phyloP scores from a whole-genome alignment of 345 rosid species.

The Euphorbia tirucalli region DNA sequence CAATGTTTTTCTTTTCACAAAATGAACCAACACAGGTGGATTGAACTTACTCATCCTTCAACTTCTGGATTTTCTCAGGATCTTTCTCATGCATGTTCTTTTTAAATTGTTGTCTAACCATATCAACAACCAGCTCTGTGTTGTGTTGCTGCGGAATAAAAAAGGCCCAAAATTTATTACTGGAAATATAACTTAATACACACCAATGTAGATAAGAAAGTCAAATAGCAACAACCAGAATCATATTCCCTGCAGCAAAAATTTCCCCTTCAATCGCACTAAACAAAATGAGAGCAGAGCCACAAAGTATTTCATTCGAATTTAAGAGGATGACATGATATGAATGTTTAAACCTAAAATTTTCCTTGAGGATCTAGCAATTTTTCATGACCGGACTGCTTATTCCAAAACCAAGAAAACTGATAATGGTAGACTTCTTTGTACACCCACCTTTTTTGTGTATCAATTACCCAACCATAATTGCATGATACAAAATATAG shows the following conservation, averaged over 20 bases:
- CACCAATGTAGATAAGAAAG: not conserved
- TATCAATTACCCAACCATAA: too few relatives aligned
- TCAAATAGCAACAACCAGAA: not conserved
- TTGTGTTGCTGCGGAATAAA: constrained; percentile 70
- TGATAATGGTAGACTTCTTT: not conserved
- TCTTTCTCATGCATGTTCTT: constrained; percentile 78
- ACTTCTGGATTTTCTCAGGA: constrained; percentile 81
- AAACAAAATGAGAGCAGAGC: not conserved
- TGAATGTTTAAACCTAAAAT: not conserved
- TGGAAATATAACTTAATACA: not conserved
- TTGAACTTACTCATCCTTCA: constrained; percentile 81
- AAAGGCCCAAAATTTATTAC: constrained; percentile 6
- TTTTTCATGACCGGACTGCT: not conserved
- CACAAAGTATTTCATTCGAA: too few relatives aligned
- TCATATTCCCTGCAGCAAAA: not conserved
- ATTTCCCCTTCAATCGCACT: not conserved
- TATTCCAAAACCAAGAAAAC: not conserved
- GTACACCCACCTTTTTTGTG: not conserved
- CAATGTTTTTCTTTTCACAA: not conserved
- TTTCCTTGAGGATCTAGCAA: not conserved
- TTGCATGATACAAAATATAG: too few relatives aligned
- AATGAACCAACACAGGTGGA: not conserved
- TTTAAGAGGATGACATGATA: not conserved
- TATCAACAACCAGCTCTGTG: constrained; percentile 64
- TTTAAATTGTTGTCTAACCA: constrained; percentile 89